Evolutionary conservation across 176 grass and related monocot species (phyloP), one percentile per base, ranked within the genome.

Genomic region (Coix lacrymajobi): DNA sequence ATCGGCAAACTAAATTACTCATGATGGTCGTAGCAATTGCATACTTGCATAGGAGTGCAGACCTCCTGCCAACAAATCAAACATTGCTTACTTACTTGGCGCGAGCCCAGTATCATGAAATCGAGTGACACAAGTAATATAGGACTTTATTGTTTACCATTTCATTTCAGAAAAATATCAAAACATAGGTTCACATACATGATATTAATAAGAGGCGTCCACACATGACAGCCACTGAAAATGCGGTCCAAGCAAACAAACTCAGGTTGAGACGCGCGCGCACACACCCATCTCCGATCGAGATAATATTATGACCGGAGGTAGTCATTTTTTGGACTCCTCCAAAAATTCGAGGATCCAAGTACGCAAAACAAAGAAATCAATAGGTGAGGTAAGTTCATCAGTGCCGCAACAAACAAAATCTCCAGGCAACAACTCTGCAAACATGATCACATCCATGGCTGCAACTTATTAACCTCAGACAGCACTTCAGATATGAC

Each of bases 381-480:
- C 68, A 82, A 83, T 74, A 79, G 13, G 52, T 61, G 12, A 79
- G 85, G 68, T 75, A 85, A 57, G 80, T 87, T 61, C 69, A 78
- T 85, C 67, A 86, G 74, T 70, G 84, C 49, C 25, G 19, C 77
- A 79, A 43, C 54, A 28, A n/a, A 87, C 83, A 92, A 90, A 90
- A 79, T 90, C 76, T 94, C 63, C 84, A 76, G 49, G 63, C 61
- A 82, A 93, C 39, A 88, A 76, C 84, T 75, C 48, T 29, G 67
- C 81, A 62, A 87, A 69, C 76, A 89, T 45, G 84, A 43, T 88
- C 90, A 87, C 76, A 91, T 71, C 91, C 91, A 87, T 84, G 88
- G 93, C 93, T 93, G 91, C 93, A 82, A 69, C 83, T 91, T 86
- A 96, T 89, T 89, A 89, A 93, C 88, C 87, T 89, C 84, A 79